Evolutionary conservation across 164 flowering plant genomes (phyloP).

Genomic region (Nymphaea thermarum): DNA sequence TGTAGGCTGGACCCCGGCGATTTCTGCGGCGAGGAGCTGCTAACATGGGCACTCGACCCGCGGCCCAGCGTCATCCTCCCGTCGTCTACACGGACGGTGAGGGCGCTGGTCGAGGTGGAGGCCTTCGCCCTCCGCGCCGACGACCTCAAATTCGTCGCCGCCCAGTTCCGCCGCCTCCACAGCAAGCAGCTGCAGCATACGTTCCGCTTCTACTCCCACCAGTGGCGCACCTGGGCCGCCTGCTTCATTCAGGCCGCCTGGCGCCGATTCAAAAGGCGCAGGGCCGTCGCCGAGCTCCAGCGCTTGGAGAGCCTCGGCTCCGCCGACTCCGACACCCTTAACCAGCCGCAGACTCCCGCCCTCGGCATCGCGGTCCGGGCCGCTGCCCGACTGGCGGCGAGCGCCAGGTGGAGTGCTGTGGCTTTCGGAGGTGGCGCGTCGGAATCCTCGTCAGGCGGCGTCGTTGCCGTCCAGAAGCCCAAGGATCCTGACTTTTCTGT

Average conservation of each 20-base stretch:
- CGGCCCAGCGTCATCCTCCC: slow-evolving; percentile 55
- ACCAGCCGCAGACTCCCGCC: slow-evolving; percentile 3
- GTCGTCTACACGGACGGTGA: slow-evolving; percentile 78
- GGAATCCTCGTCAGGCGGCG: neutral
- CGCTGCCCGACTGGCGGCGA: neutral
- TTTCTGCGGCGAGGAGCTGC: slow-evolving; percentile 90
- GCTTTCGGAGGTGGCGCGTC: neutral
- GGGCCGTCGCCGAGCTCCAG: slow-evolving; percentile 25
- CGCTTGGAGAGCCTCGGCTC: slow-evolving; percentile 23
- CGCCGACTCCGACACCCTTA: neutral
- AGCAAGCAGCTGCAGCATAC: slow-evolving; percentile 77
- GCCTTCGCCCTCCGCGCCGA: slow-evolving; percentile 77
- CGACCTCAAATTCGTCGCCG: slow-evolving; percentile 77
- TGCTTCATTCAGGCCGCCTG: slow-evolving; percentile 86
- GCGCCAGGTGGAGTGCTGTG: neutral
- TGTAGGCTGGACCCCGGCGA: slow-evolving; percentile 73
- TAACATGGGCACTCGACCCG: slow-evolving; percentile 92
- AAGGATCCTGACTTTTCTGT: slow-evolving; percentile 63
- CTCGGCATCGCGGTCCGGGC: neutral
- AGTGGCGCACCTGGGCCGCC: slow-evolving; percentile 93
- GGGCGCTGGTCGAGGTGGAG: slow-evolving; percentile 74
- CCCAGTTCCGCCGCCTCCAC: slow-evolving; percentile 70
- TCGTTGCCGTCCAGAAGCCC: slow-evolving; percentile 35
- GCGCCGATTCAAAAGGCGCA: slow-evolving; percentile 48
- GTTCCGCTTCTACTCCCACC: slow-evolving; percentile 82